Base-by-base conservation (phyloP, 1,284 basidiomycete genomes). In the Volvariella volvacea region DNA sequence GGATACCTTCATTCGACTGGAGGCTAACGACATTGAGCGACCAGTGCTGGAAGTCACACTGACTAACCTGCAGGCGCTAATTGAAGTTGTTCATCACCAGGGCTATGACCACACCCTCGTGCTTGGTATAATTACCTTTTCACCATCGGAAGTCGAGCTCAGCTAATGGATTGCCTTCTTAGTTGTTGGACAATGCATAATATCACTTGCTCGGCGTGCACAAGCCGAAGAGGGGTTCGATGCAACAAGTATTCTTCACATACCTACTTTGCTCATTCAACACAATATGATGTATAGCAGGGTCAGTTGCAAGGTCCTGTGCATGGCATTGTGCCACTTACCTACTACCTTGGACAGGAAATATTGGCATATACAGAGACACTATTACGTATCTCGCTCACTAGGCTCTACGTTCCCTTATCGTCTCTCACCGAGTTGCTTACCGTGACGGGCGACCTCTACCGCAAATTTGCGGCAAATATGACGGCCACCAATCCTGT, bases 161-260 rank as follows among this genome's bases (percentile, higher is more conserved):
- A 21, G 7, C 28, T 41, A 7, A 42, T 15, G 21, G 12, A 28
- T 14, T 25, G 33, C 4, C n/a, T 2, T 9, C 16, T 15, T 49
- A 87, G 84, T 73, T 54, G 62, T 76, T 37, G 80, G 79, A 8
- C 65, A 73, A 36, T 71, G 74, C 39, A 61, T 85, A 12, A 70
- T 66, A 1, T 63, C 62, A 20, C 56, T 83, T 43, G 71, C 75
- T 22, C 70, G 80, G 8, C 73, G 76, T 32, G 67, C 73, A 15
- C 25, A 28, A 12, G 71, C 75, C 6, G 83, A 85, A 48, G 71
- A 72, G 14, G 56, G 52, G 1, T 68, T 80, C 40, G 73, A 85
- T 52, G 69, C 78, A 3, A 75, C 75, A 10, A 68, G 80, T 3
- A 52, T 86, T 12, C 53, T 87, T 14, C 41, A 62, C 1, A 71